Base-by-base conservation (phyloP, 129 eudicot species). In the Silybum marianum region DNA sequence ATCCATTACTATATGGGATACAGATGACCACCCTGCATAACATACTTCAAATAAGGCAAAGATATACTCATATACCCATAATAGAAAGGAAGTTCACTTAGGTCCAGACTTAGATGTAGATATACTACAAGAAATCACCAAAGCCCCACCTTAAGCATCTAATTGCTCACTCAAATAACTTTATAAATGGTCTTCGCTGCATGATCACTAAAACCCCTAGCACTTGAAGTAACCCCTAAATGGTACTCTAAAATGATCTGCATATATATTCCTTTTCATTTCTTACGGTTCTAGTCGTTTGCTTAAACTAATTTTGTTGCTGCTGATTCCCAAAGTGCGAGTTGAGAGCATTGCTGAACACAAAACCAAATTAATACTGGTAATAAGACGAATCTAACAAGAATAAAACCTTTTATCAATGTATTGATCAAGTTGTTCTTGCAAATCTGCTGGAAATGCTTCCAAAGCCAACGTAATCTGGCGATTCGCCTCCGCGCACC, bases 361-460 rank as follows among this genome's bases (percentile, higher is more conserved):
- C 2, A 69, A 69, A 69, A 69, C 73, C n/a, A 69, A 69, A 69
- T 69, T 24, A 22, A 72, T 8, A 36, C 23, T 4, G 1, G 42
- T 30, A 63, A 30, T 42, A 75, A 25, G 42, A 81, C 0, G 16
- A 65, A 77, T 16, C 34, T 19, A 12, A 6, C 46, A 79, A 54
- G 54, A 89, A 80, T 5, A 25, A 63, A 60, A 95, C 99, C 97
- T 90, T 83, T 77, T 81, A 71, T 86, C 90, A 70, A 93, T 63
- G 78, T 51, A 96, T 39, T 86, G 90, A 85, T 91, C 80, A 16
- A 96, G 90, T 81, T 91, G 93, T 28, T 80, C 87, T 84, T 96
- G 99, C 72, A 96, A 77, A 80, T 93, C 82, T 73, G 89, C 90
- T 6, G 99, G 95, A 87, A 93, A 96, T 23, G 95, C 98, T 71